phyloP scores from a whole-genome alignment of 768 basidiomycete species.

The Paxillus involutus region DNA sequence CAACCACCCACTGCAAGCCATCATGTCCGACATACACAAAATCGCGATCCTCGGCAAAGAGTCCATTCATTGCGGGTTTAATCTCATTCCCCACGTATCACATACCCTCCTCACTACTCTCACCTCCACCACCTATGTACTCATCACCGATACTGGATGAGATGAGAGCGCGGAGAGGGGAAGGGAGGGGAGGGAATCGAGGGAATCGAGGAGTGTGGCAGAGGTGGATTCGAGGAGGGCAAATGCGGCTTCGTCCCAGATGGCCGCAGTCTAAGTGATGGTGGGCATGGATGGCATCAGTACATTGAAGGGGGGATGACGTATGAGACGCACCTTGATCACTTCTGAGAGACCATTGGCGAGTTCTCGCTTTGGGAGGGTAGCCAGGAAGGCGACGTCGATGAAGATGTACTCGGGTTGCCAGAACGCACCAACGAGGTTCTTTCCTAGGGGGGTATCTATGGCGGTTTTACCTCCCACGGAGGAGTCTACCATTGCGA shows the following conservation, averaged over 20 bases:
- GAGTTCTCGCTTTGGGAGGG: conserved; percentile 88
- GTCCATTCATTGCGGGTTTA: conserved; percentile 92
- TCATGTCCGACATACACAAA: conserved; percentile 35
- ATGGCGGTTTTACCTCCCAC: conserved; percentile 99
- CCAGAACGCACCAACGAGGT: conserved; percentile 98
- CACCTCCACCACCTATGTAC: conserved; percentile 82
- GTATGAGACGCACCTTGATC: conserved; percentile 68
- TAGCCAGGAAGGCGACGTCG: conserved; percentile 93
- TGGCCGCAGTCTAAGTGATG: conserved; percentile 84
- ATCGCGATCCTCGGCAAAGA: conserved; percentile 85
- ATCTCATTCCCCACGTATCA: conserved; percentile 85
- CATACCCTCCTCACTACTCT: conserved; percentile 67
- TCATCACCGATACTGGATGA: conserved; percentile 93
- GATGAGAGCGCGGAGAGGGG: conserved; percentile 69
- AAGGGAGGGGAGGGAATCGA: conserved; percentile 54
- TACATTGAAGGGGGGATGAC: conserved; percentile 3
- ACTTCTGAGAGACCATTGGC: conserved; percentile 99
- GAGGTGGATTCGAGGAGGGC: conserved; percentile 83
- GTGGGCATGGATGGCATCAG: background rate
- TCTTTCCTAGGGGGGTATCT: conserved; percentile 97
- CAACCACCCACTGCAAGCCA: too few relatives aligned
- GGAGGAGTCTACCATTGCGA: conserved; percentile 98
- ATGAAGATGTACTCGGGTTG: conserved; percentile 98
- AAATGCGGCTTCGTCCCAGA: conserved; percentile 94
- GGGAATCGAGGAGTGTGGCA: conserved; percentile 82